Conservation (phyloP, 192 early-diverging fungal species). For the Endogone sp. region DNA sequence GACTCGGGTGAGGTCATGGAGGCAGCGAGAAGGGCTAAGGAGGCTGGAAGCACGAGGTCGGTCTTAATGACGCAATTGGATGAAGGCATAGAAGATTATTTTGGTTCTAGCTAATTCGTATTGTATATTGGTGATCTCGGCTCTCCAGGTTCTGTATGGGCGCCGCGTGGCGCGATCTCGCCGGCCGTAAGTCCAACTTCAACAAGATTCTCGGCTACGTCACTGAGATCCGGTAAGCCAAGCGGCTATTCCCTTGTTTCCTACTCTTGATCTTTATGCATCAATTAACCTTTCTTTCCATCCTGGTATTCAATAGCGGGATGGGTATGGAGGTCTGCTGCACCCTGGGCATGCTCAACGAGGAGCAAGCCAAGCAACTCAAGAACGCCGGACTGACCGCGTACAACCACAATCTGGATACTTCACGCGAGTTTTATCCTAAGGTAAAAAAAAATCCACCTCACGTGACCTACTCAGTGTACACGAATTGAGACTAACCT, state of each 20-base stretch:
- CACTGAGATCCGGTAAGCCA: conserved; percentile 62
- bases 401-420: conserved; percentile 87
- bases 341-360: conserved; percentile 78
- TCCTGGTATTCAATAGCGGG: conserved; percentile 28
- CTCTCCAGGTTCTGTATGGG: conserved; percentile 72
- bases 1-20: conserved; percentile 64
- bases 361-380: conserved; percentile 65
- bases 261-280: background rate
- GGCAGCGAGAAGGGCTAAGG: conserved; percentile 70
- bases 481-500: too few species aligned
- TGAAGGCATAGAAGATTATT: too few species aligned
- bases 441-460: conserved; percentile 28
- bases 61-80: too few species aligned
- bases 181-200: conserved; percentile 80
- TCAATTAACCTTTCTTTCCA: background rate
- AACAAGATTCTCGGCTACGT: conserved; percentile 72
- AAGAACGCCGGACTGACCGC: conserved; percentile 83
- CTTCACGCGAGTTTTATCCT: conserved; percentile 73
- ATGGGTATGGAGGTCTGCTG: conserved; percentile 91
- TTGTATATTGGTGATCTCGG: background rate
- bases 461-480: too few species aligned
- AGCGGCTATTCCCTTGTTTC: background rate
- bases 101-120: too few species aligned
- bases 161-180: conserved; percentile 78
- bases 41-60: conserved; percentile 67